A percentile compares a stretch with the other conserved stretches of the same genome.
Evolutionary conservation across 345 rosid genomes (phyloP).

Genomic region (Rhizophora mangle): DNA sequence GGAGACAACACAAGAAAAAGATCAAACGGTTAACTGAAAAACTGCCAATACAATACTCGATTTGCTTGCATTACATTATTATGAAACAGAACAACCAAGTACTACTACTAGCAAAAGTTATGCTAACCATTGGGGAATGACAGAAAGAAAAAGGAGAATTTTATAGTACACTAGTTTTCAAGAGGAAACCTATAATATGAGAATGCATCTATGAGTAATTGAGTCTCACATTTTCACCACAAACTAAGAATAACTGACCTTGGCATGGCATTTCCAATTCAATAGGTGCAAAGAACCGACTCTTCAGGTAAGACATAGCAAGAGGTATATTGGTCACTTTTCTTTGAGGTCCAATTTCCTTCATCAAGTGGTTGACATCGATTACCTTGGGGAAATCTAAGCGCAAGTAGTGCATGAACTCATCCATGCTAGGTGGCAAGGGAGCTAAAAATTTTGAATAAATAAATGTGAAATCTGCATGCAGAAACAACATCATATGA

Average conservation of each 20-base stretch:
- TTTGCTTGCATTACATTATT: background rate
- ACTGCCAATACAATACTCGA: background rate
- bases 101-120: background rate
- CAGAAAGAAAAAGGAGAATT: background rate
- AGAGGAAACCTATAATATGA: background rate
- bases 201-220: background rate
- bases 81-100: background rate
- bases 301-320: conserved; percentile 52
- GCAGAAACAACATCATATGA: conserved; percentile 8
- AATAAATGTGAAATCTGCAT: conserved; percentile 73
- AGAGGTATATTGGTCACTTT: conserved; percentile 46
- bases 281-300: conserved; percentile 51
- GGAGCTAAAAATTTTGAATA: conserved; percentile 75
- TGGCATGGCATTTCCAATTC: conserved; percentile 58
- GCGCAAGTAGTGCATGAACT: conserved; percentile 48
- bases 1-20: background rate
- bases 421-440: conserved; percentile 63
- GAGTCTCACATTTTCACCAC: background rate
- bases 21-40: background rate
- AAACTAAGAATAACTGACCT: conserved; percentile 44
- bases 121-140: background rate
- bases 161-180: background rate
- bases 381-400: conserved; percentile 57
- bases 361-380: conserved; percentile 69
- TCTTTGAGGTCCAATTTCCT: conserved; percentile 47